A percentile compares a stretch with the other conserved stretches of the same genome.
These are phyloP conservation scores for Rhizopogon parksii DNA, from an alignment of 1,284 basidiomycete species.

Conservation along the genomic window DNA sequence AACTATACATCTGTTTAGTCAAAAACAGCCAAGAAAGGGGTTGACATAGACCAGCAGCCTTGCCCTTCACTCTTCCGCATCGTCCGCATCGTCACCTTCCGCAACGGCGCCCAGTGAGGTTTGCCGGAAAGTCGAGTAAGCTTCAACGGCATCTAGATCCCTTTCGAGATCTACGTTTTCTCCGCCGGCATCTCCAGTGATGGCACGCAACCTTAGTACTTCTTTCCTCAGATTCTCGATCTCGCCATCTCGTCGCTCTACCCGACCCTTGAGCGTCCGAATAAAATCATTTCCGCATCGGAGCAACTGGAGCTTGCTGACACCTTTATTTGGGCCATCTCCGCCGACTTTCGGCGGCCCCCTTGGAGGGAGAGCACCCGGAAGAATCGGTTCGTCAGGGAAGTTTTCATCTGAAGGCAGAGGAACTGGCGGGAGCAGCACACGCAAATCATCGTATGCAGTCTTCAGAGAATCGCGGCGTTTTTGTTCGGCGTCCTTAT, in stretches of 20 bases:
- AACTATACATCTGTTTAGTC: not conserved
- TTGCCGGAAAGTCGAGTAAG: conserved; percentile 16
- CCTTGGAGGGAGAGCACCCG: conserved; percentile 79
- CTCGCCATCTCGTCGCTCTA: conserved; percentile 80
- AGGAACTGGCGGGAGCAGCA: conserved; percentile 83
- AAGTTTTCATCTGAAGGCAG: conserved; percentile 64
- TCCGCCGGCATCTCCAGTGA: conserved; percentile 26
- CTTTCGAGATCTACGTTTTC: conserved; percentile 36
- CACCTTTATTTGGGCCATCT: conserved; percentile 90
- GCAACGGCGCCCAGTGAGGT: conserved; percentile 1
- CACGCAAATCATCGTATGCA: conserved; percentile 90
- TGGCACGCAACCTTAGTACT: conserved; percentile 52
- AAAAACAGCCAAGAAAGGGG: not conserved
- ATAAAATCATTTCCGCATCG: conserved; percentile 89
- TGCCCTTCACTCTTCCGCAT: conserved; percentile 16
- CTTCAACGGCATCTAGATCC: conserved; percentile 37
- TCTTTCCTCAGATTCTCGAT: conserved; percentile 67
- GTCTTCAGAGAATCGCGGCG: conserved; percentile 93
- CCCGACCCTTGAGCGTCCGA: conserved; percentile 65
- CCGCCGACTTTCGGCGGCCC: conserved; percentile 80
- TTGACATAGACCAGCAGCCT: conserved; percentile 2
- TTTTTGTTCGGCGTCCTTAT: conserved; percentile 97
- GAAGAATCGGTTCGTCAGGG: conserved; percentile 59
- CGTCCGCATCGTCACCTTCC: conserved; percentile 27
- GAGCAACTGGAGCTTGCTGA: conserved; percentile 89